Evolutionary conservation across 2,329 filamentous ascomycete genomes (phyloP), one percentile per base, ranked within the genome.

Genomic region (Aspergillus amoenus): DNA sequence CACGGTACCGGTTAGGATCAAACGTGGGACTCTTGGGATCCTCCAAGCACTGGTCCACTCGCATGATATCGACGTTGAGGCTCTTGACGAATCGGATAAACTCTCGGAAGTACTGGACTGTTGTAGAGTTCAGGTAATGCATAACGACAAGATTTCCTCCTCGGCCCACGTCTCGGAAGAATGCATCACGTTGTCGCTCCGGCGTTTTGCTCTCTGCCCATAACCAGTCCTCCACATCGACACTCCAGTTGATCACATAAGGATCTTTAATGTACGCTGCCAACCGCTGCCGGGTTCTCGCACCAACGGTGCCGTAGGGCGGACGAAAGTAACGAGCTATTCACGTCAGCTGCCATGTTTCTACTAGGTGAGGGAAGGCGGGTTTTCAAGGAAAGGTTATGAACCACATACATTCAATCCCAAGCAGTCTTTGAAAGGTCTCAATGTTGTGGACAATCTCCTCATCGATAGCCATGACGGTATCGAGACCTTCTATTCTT

Each of bases 221-320:
- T 22, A 87, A 66, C 85, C 86, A 89, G 68, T 90, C 87, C 75
- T 89, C 84, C 32, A 89, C 83, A 65, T 90, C 87, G 44, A 90
- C 83, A 65, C 81, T 85, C 87, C 87, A 89, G 69, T 84, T 85
- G 51, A 88, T 81, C 43, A 89, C 82, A 62, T 83, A 82, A 1
- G 84, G 80, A 13, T 82, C 78, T 2, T 78, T 74, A 18, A 81
- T 78, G 15, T 71, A 70, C 21, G 78, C 76, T 0, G 85, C 82
- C 27, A 89, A 79, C 41, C 84, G 80, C 68, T 88, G 82, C 4
- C 87, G 81, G 75, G 87, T 86, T 45, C 86, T 81, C 1, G 86
- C 86, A 41, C 86, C 87, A 67, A 89, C 83, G 30, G 80, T 88
- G 41, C 87, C 87, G 66, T 86, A 90, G 0, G 87, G 87, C 5